Evolutionary conservation across 2,329 filamentous ascomycete genomes (phyloP).

Genomic region (Botrytis aclada): DNA sequence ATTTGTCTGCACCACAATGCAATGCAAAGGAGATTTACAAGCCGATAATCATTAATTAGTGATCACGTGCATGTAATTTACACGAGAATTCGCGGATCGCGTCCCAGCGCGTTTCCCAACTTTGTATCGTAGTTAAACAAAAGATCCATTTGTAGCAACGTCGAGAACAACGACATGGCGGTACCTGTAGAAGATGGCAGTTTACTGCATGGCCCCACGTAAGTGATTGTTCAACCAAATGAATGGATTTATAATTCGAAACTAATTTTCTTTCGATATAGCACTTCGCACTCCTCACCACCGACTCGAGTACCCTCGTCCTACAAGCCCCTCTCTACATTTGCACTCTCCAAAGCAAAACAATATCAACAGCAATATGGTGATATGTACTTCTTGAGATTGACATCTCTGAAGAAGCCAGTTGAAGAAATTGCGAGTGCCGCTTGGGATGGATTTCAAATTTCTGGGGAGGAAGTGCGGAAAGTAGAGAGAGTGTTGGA

Average conservation of each 20-base stretch:
- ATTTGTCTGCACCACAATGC: background rate
- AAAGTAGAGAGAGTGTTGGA: conserved; percentile 87
- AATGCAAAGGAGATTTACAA: background rate
- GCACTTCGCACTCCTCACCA: conserved; percentile 6
- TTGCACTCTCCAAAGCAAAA: conserved; percentile 64
- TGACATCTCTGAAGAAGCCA: conserved; percentile 80
- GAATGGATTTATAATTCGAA: background rate
- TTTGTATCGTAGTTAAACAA: background rate
- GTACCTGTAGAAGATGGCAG: conserved; percentile 15
- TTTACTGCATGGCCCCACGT: conserved; percentile 14
- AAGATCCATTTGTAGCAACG: background rate
- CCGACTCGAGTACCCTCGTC: conserved; percentile 41
- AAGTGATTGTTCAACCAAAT: background rate
- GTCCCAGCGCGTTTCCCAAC: conserved; percentile 1
- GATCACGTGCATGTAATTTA: conserved; percentile 18
- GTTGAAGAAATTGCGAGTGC: conserved; percentile 72
- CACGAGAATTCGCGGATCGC: conserved; percentile 19
- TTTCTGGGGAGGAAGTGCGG: conserved; percentile 72
- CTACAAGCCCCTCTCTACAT: conserved; percentile 76
- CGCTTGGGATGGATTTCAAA: conserved; percentile 74
- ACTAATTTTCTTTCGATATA: background rate
- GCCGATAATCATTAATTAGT: background rate
- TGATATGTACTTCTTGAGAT: conserved; percentile 94
- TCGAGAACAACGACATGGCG: background rate
- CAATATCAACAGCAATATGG: conserved; percentile 95